phyloP scores from a whole-genome alignment of 768 basidiomycete genomes.

The Kwoniella newhampshirensis region DNA sequence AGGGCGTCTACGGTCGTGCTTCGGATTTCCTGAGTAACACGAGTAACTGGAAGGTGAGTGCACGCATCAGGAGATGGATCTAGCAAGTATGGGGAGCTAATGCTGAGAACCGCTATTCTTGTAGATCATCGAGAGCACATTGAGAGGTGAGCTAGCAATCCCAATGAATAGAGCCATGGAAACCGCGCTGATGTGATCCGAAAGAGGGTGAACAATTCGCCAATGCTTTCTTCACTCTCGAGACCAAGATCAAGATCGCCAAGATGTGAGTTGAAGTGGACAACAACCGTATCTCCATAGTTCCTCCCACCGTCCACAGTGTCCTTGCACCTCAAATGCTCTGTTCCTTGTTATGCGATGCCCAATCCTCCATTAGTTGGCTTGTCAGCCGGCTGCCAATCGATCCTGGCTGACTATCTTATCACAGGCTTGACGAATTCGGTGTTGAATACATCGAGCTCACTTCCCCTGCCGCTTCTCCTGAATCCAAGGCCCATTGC shows the following conservation, averaged over 20 bases:
- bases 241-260: conserved; percentile 99
- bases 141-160: conserved; percentile 66
- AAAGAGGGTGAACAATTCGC: conserved; percentile 98
- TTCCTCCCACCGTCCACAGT: no score
- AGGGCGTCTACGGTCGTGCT: conserved; percentile 85
- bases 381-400: no score
- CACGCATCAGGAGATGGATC: neutral
- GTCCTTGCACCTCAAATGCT: no score
- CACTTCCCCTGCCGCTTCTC: conserved; percentile 95
- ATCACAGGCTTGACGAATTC: conserved; percentile 78
- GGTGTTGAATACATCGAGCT: conserved; percentile 99
- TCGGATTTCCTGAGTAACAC: conserved; percentile 86
- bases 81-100: neutral
- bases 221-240: conserved; percentile 98
- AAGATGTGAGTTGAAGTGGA: conserved; percentile 67
- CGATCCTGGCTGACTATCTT: neutral
- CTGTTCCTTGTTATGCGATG: no score
- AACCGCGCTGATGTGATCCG: conserved; percentile 20
- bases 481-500: conserved; percentile 89
- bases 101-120: neutral
- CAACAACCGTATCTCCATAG: no score
- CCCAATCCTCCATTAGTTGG: no score
- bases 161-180: no score
- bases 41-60: conserved; percentile 51
- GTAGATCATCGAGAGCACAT: conserved; percentile 88